A percentile compares a stretch with the other conserved stretches of the same genome.
These are phyloP conservation scores for Colletotrichum sojae DNA, from an alignment of 2,329 filamentous ascomycete species.

Conservation along the genomic window DNA sequence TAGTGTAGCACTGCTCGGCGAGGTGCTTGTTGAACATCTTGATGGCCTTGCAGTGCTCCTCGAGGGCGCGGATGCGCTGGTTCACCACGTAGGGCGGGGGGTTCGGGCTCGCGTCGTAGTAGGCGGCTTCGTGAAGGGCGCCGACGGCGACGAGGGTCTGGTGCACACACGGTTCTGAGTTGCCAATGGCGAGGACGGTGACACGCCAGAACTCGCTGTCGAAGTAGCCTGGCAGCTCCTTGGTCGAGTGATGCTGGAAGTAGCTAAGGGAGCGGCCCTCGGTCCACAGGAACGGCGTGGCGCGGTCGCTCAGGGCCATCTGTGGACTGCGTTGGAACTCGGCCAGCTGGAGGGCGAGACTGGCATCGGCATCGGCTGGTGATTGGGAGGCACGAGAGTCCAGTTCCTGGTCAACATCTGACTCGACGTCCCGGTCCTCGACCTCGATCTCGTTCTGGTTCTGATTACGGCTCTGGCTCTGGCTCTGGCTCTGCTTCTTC, in stretches of 20 bases:
- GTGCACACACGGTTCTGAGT: conserved; percentile 24
- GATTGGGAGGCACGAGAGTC: too few relatives aligned
- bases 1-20: conserved; percentile 1
- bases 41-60: conserved; percentile 23
- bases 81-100: conserved; percentile 3
- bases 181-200: conserved; percentile 20
- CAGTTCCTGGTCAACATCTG: too few relatives aligned
- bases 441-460: too few relatives aligned
- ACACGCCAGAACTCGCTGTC: conserved; percentile 27
- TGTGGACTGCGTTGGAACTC: background rate
- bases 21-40: conserved; percentile 8
- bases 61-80: conserved; percentile 12
- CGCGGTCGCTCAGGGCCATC: background rate
- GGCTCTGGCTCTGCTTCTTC: background rate
- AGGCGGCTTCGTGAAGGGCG: conserved; percentile 26
- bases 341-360: background rate
- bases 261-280: conserved; percentile 13
- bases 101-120: background rate
- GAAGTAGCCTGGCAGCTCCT: conserved; percentile 24
- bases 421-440: too few relatives aligned
- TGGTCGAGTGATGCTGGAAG: conserved; percentile 16
- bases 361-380: background rate
- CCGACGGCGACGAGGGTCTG: conserved; percentile 34
- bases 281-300: background rate
- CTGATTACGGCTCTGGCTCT: too few relatives aligned